phyloP scores from a whole-genome alignment of 371 early-diverging fungal species.

The Syncephalastrum monosporum region DNA sequence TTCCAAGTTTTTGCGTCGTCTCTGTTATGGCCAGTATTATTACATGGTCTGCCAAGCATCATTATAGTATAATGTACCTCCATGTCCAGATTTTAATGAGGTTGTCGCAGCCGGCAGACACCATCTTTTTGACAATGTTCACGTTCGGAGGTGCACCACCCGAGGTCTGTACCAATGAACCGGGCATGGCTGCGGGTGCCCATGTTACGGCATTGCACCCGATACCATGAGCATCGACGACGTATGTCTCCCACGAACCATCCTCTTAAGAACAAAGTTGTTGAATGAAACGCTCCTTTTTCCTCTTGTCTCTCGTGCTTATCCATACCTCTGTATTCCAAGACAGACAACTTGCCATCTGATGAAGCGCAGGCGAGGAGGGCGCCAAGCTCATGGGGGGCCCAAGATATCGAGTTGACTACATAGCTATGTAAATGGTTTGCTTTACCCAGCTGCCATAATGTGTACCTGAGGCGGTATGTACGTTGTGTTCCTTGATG shows the following conservation, averaged over 20 bases:
- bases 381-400: slow-evolving; percentile 96
- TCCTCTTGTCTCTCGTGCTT: neutral
- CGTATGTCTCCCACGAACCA: slow-evolving; percentile 74
- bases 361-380: slow-evolving; percentile 94
- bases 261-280: slow-evolving; percentile 54
- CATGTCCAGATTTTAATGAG: slow-evolving; percentile 92
- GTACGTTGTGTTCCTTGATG: slow-evolving; percentile 88
- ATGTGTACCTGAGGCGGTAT: slow-evolving; percentile 80
- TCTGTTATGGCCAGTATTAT: slow-evolving; percentile 22
- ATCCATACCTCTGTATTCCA: slow-evolving; percentile 81
- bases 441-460: neutral
- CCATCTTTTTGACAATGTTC: slow-evolving; percentile 74
- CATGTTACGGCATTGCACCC: slow-evolving; percentile 94
- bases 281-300: neutral
- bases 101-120: slow-evolving; percentile 96
- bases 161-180: slow-evolving; percentile 72
- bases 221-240: slow-evolving; percentile 87
- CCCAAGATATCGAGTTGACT: slow-evolving; percentile 97
- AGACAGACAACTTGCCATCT: slow-evolving; percentile 90
- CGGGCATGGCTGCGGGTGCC: slow-evolving; percentile 90
- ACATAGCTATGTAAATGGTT: slow-evolving; percentile 6
- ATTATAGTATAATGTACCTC: slow-evolving; percentile 25
- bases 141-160: slow-evolving; percentile 58
- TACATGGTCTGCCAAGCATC: neutral
- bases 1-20: slow-evolving; percentile 77